phyloP scores from a whole-genome alignment of 306 rosid genomes.

The Glycyrrhiza uralensis region DNA sequence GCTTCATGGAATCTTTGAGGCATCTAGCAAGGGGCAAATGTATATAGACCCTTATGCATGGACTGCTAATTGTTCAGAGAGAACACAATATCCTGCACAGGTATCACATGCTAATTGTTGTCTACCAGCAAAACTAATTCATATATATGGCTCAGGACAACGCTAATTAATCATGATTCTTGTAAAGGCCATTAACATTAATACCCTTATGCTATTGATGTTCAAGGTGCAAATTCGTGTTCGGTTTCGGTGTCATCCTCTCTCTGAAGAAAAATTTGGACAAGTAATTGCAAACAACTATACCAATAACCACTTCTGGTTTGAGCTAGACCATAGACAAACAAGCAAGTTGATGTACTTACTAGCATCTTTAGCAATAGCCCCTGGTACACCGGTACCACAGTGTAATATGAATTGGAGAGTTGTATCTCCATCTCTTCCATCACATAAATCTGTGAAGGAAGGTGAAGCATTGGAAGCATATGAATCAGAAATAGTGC shows the following conservation, averaged over 20 bases:
- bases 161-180: not conserved
- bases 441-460: constrained; percentile 22
- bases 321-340: constrained; percentile 80
- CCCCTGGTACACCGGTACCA: constrained; percentile 30
- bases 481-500: constrained; percentile 3
- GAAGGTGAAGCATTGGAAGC: constrained; percentile 30
- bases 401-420: constrained; percentile 27
- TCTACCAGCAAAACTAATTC: not conserved
- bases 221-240: constrained; percentile 57
- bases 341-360: constrained; percentile 47
- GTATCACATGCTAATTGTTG: constrained; percentile 28
- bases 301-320: constrained; percentile 53
- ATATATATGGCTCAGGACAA: not conserved
- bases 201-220: not conserved
- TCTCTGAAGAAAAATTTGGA: constrained; percentile 61
- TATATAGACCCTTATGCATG: constrained; percentile 84
- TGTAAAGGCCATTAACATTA: not conserved
- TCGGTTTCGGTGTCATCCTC: constrained; percentile 58
- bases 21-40: constrained; percentile 66
- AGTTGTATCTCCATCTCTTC: constrained; percentile 20
- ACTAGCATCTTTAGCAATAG: constrained; percentile 41
- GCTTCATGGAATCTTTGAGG: constrained; percentile 85
- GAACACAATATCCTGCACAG: constrained; percentile 85
- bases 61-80: constrained; percentile 56
- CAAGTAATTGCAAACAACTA: constrained; percentile 55